Percentiles rank a stretch among this genome's conserved stretches.
Conservation (phyloP, 768 basidiomycete species). For the Phylloporus scabripes region DNA sequence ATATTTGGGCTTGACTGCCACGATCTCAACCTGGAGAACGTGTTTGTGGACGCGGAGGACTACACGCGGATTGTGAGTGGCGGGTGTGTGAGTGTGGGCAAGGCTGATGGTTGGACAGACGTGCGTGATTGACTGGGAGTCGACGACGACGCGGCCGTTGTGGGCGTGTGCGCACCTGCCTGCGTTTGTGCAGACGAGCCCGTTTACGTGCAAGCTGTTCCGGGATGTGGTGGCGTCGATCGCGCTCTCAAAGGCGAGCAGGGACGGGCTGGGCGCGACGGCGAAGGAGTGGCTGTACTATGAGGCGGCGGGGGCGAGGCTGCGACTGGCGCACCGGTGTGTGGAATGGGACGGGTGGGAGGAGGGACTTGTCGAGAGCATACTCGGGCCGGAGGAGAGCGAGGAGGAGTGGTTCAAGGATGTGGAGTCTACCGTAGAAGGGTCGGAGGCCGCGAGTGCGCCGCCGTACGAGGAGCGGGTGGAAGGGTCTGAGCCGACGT, state of each 20-base stretch:
- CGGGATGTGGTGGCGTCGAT: constrained; percentile 56
- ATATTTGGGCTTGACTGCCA: constrained; percentile 81
- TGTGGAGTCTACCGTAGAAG: constrained; percentile 22
- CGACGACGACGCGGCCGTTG: constrained; percentile 80
- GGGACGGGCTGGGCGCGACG: constrained; percentile 37
- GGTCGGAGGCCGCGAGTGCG: constrained; percentile 16
- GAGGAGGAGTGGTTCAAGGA: constrained; percentile 69
- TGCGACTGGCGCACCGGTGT: constrained; percentile 75
- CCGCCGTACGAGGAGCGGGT: neutral
- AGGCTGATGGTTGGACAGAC: constrained; percentile 42
- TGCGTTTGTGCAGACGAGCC: constrained; percentile 70
- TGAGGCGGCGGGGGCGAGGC: constrained; percentile 57
- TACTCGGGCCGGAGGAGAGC: constrained; percentile 65
- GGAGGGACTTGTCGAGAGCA: constrained; percentile 71
- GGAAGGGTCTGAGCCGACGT: constrained; percentile 11
- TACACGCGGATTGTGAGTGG: constrained; percentile 62
- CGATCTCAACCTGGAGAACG: constrained; percentile 78
- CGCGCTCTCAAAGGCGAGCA: constrained; percentile 21
- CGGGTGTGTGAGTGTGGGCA: neutral
- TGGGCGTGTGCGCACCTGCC: constrained; percentile 85
- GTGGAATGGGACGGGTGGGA: constrained; percentile 92
- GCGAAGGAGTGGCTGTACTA: constrained; percentile 71
- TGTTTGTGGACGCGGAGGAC: constrained; percentile 72
- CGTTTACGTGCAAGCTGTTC: constrained; percentile 68
- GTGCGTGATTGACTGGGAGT: constrained; percentile 88